Percentiles rank a stretch among this genome's conserved stretches.
Conservation (phyloP, 768 basidiomycete species). For the Russula earlei region DNA sequence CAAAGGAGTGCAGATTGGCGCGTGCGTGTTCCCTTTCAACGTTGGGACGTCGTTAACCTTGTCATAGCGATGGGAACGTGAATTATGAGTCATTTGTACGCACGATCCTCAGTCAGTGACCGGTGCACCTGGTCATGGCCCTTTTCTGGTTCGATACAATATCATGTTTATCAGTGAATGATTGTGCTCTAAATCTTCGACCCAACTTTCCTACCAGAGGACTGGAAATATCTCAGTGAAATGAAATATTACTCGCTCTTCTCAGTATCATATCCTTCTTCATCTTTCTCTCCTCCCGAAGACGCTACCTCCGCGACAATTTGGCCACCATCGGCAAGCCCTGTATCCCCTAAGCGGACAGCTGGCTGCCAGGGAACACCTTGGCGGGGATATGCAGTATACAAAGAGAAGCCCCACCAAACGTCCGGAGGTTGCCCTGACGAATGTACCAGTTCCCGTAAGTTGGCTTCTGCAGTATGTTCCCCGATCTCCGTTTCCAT, state of each 20-base stretch:
- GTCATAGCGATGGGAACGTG: constrained; percentile 81
- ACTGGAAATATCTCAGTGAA: neutral
- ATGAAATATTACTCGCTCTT: constrained; percentile 6
- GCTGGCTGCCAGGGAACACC: constrained; percentile 43
- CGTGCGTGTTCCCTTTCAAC: constrained; percentile 39
- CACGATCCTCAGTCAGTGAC: constrained; percentile 82
- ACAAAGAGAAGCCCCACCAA: constrained; percentile 72
- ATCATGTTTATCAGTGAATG: neutral
- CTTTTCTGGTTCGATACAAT: neutral
- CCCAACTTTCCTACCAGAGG: neutral
- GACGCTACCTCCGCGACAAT: constrained; percentile 23
- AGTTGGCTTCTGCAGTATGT: constrained; percentile 26
- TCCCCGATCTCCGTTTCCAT: constrained; percentile 32
- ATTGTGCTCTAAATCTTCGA: neutral
- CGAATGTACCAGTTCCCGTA: constrained; percentile 29
- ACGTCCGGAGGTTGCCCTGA: constrained; percentile 25
- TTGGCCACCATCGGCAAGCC: constrained; percentile 24
- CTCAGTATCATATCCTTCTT: constrained; percentile 20
- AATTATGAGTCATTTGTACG: constrained; percentile 97
- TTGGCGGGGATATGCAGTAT: constrained; percentile 58
- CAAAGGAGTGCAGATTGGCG: constrained; percentile 88
- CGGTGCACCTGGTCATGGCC: neutral
- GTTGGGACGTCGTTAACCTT: neutral
- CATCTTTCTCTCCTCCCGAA: constrained; percentile 1
- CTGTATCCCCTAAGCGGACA: constrained; percentile 12